These are phyloP conservation scores for Aspergillus aculeatinus DNA, from an alignment of 2,329 filamentous ascomycete genomes.

Conservation along the genomic window DNA sequence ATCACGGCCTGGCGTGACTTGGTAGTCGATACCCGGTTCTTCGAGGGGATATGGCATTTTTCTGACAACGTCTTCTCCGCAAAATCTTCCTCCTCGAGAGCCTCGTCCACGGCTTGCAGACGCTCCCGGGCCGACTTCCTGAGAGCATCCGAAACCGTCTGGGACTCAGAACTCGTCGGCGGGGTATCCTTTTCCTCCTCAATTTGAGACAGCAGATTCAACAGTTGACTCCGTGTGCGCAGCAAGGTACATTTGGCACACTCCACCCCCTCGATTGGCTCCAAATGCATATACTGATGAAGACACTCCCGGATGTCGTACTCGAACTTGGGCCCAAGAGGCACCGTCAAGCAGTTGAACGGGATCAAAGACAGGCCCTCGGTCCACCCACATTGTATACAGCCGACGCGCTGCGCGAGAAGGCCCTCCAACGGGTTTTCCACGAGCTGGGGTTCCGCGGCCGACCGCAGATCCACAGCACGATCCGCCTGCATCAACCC, in stretches of 20 bases:
- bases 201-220: slow-evolving; percentile 44
- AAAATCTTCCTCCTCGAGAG: slow-evolving; percentile 77
- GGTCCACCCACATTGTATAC: slow-evolving; percentile 78
- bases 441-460: slow-evolving; percentile 30
- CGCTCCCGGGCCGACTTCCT: slow-evolving; percentile 50
- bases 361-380: slow-evolving; percentile 87
- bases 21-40: slow-evolving; percentile 70
- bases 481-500: slow-evolving; percentile 13
- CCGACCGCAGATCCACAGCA: slow-evolving; percentile 14
- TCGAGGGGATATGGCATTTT: slow-evolving; percentile 65
- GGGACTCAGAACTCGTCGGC: slow-evolving; percentile 19
- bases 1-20: slow-evolving; percentile 90
- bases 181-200: slow-evolving; percentile 38
- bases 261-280: slow-evolving; percentile 84
- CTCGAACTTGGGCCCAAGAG: slow-evolving; percentile 64
- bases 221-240: slow-evolving; percentile 53
- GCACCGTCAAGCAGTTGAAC: slow-evolving; percentile 90
- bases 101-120: slow-evolving; percentile 65
- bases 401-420: slow-evolving; percentile 83
- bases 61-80: slow-evolving; percentile 65
- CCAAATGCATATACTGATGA: slow-evolving; percentile 79
- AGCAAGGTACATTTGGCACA: slow-evolving; percentile 88
- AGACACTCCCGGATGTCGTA: slow-evolving; percentile 77
- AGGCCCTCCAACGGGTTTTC: slow-evolving; percentile 84
- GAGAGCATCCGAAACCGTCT: slow-evolving; percentile 37